These are phyloP conservation scores for Carallia pectinifolia DNA, from an alignment of 345 rosid genomes.

Conservation along the genomic window DNA sequence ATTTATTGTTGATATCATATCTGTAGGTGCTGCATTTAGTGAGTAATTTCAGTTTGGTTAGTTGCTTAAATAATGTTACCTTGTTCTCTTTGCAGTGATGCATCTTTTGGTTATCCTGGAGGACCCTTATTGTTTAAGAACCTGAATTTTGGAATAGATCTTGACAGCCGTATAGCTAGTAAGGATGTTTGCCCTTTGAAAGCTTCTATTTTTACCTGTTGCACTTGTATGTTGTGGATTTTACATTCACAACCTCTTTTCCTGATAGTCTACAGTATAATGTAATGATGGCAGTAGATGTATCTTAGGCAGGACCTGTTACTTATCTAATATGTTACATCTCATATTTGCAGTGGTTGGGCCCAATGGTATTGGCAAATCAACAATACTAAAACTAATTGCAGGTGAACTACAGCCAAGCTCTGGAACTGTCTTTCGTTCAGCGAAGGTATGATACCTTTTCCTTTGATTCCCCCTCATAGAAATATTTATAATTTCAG, in stretches of 20 bases:
- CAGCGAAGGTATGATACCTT: conserved; percentile 73
- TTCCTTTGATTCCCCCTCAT: conserved; percentile 2
- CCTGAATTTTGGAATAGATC: conserved; percentile 96
- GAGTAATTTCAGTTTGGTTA: not conserved
- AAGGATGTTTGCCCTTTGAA: conserved; percentile 34
- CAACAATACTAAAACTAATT: conserved; percentile 94
- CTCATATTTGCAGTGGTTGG: conserved; percentile 78
- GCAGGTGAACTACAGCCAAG: conserved; percentile 93
- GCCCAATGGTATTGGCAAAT: conserved; percentile 98
- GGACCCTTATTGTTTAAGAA: conserved; percentile 85
- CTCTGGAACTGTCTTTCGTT: conserved; percentile 97
- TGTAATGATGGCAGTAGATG: no score
- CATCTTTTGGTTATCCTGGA: conserved; percentile 96
- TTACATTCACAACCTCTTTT: not conserved
- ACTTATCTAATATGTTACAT: conserved; percentile 1
- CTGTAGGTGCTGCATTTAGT: not conserved
- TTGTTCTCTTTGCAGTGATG: conserved; percentile 59
- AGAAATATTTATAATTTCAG: not conserved
- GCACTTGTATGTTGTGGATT: not conserved
- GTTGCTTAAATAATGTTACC: not conserved
- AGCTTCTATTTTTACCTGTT: not conserved
- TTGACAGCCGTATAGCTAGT: conserved; percentile 98
- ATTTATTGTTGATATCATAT: not conserved
- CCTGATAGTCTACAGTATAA: no score
- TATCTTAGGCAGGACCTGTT: not conserved